Evolutionary conservation across 352 stramenopile genomes (phyloP).

Genomic region (Phytophthora palmivora): DNA sequence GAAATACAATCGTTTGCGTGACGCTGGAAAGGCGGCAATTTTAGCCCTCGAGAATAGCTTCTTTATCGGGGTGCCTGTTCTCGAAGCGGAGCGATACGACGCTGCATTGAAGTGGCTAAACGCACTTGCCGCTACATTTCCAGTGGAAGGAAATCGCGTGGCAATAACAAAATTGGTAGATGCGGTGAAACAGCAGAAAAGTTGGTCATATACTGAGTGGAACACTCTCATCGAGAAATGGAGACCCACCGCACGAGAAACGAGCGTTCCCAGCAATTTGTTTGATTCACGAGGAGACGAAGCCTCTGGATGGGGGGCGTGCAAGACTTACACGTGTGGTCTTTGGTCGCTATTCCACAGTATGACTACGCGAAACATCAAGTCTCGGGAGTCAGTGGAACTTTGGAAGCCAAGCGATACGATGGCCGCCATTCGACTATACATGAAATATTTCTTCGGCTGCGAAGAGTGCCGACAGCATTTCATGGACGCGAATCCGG

Average conservation of each 20-base stretch:
- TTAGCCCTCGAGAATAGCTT: conserved; percentile 72
- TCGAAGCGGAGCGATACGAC: conserved; percentile 62
- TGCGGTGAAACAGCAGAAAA: conserved; percentile 37
- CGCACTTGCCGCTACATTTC: conserved; percentile 59
- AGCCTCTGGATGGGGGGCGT: conserved; percentile 49
- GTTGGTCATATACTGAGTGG: conserved; percentile 57
- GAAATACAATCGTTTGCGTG: conserved; percentile 65
- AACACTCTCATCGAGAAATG: conserved; percentile 51
- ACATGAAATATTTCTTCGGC: conserved; percentile 75
- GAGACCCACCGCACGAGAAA: conserved; percentile 44
- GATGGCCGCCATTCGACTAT: conserved; percentile 60
- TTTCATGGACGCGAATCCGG: conserved; percentile 69
- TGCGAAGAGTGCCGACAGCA: conserved; percentile 72
- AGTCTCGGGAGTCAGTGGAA: conserved; percentile 6
- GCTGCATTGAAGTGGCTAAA: conserved; percentile 60
- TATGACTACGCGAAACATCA: conserved; percentile 47
- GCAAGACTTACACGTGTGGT: conserved; percentile 75
- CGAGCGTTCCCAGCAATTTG: conserved; percentile 62
- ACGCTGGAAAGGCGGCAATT: conserved; percentile 59
- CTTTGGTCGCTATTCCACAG: conserved; percentile 82
- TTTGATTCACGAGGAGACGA: conserved; percentile 46
- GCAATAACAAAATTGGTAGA: conserved; percentile 50
- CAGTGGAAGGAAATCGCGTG: conserved; percentile 61
- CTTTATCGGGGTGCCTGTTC: conserved; percentile 57
- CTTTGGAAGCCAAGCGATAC: conserved; percentile 54